phyloP scores from a whole-genome alignment of 352 stramenopile species.

The Globisporangium viniferum region DNA sequence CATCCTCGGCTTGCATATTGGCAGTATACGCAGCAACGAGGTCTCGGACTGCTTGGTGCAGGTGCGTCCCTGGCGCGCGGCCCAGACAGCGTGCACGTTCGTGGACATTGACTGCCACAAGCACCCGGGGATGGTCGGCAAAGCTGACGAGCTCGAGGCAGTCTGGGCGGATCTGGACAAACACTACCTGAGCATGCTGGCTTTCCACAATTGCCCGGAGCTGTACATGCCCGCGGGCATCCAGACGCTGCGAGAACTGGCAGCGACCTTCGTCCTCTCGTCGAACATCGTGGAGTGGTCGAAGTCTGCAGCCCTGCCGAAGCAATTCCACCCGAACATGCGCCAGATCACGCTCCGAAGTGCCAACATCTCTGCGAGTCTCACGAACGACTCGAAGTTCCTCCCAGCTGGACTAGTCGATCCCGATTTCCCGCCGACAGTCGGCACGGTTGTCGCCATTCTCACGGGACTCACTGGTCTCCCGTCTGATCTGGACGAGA shows the following conservation, averaged over 20 bases:
- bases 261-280: neutral
- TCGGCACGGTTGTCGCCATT: neutral
- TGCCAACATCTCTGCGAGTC: neutral
- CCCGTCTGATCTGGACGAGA: constrained; percentile 17
- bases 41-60: neutral
- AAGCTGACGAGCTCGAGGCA: neutral
- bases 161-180: neutral
- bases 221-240: constrained; percentile 4
- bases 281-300: constrained; percentile 1
- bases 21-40: neutral
- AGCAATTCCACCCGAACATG: neutral
- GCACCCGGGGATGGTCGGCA: neutral
- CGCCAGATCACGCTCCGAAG: neutral
- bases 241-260: neutral
- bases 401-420: constrained; percentile 9
- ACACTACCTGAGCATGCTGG: neutral
- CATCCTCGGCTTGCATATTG: constrained; percentile 7
- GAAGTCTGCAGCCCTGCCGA: neutral
- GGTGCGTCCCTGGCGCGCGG: neutral
- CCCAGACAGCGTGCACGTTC: neutral
- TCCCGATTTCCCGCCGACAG: constrained; percentile 3
- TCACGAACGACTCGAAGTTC: neutral
- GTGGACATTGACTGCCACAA: constrained; percentile 4
- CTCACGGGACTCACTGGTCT: neutral
- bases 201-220: constrained; percentile 2